Percentiles rank a stretch among this genome's conserved stretches.
Conservation (phyloP, 768 basidiomycete species). For the Leccinum obscurum region DNA sequence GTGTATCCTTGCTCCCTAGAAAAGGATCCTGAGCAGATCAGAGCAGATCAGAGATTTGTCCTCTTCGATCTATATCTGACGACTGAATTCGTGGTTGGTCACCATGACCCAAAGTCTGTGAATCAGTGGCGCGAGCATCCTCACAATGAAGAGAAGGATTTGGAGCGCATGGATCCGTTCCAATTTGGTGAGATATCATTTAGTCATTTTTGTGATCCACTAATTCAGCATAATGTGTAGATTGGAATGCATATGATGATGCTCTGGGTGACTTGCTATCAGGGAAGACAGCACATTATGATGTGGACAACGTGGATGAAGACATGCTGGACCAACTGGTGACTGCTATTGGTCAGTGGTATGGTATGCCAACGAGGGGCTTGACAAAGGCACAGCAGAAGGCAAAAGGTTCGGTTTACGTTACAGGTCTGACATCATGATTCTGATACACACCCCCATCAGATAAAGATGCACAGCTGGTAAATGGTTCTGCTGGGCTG, state of each 20-base stretch:
- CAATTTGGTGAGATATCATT: background rate
- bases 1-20: background rate
- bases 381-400: background rate
- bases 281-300: background rate
- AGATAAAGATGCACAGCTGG: background rate
- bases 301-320: background rate
- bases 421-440: background rate
- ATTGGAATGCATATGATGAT: background rate
- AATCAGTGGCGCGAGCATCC: background rate
- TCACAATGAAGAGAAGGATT: background rate
- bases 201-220: background rate
- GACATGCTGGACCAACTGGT: background rate
- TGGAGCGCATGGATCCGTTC: background rate
- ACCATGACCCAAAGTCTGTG: background rate
- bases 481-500: background rate
- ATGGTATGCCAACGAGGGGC: background rate
- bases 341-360: background rate
- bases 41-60: background rate
- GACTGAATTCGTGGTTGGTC: background rate
- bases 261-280: background rate
- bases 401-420: background rate
- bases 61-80: background rate
- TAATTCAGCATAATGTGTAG: background rate
- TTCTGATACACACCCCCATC: background rate
- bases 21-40: too few species aligned